These are phyloP conservation scores for Plectosphaerella sp. DNA, from an alignment of 2,329 filamentous ascomycete genomes.

Conservation along the genomic window DNA sequence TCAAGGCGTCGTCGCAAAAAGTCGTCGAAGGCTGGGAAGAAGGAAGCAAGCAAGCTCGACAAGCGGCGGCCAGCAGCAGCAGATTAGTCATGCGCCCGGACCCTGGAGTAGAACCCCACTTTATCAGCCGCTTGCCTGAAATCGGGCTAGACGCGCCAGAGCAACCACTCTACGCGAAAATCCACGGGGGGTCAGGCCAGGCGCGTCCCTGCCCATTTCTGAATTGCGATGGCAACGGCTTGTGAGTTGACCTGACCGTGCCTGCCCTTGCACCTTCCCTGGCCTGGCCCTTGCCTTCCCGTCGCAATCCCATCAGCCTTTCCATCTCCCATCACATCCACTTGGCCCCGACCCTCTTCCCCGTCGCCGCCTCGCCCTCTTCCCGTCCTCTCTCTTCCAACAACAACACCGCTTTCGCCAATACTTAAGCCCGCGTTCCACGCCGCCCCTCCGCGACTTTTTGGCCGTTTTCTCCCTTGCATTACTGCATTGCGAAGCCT, in stretches of 20 bases:
- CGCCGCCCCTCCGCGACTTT: constrained; percentile 2
- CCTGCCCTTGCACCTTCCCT: constrained; percentile 2
- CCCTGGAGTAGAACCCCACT: background rate
- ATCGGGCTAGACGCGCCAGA: background rate
- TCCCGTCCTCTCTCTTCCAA: constrained; percentile 1
- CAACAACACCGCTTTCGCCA: background rate
- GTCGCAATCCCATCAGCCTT: constrained; percentile 7
- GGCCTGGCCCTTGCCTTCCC: constrained; percentile 5
- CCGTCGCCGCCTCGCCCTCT: background rate
- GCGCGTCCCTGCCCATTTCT: constrained; percentile 6
- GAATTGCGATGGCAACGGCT: constrained; percentile 1
- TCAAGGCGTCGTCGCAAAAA: background rate
- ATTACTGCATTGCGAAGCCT: constrained; percentile 1
- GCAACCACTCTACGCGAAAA: constrained; percentile 14
- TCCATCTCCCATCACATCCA: background rate
- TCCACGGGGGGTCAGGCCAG: constrained; percentile 10
- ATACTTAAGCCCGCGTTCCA: background rate
- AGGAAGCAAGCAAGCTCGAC: background rate
- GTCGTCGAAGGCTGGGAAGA: background rate
- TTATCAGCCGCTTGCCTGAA: background rate
- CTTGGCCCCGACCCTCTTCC: background rate
- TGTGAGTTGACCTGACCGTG: background rate
- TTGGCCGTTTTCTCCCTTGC: constrained; percentile 1
- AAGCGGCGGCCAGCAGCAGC: no score
- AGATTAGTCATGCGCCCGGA: no score